Evolutionary conservation across 2,329 filamentous ascomycete genomes (phyloP).

Genomic region (Phaeosphaeria sp.): DNA sequence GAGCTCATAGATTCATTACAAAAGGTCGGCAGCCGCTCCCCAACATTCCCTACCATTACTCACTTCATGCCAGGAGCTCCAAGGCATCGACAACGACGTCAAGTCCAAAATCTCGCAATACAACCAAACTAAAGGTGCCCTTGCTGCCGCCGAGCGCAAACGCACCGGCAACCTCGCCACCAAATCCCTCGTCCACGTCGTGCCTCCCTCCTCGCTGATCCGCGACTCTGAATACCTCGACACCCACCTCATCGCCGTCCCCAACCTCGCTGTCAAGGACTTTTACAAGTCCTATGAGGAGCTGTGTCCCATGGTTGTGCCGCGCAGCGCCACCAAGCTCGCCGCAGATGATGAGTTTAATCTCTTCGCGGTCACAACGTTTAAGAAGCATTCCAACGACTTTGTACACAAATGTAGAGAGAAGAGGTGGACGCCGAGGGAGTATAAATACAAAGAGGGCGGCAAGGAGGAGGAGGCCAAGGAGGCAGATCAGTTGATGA

Average conservation of each 20-base stretch:
- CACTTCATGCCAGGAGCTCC: constrained; percentile 85
- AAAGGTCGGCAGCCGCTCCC: constrained; percentile 64
- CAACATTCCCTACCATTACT: too few relatives aligned
- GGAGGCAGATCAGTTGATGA: constrained; percentile 80
- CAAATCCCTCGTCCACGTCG: constrained; percentile 88
- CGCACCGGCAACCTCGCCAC: constrained; percentile 95
- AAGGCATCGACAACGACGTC: constrained; percentile 93
- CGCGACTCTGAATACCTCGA: constrained; percentile 96
- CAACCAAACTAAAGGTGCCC: constrained; percentile 85
- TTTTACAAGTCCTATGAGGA: constrained; percentile 91
- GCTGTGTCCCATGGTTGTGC: constrained; percentile 88
- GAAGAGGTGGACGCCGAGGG: constrained; percentile 91
- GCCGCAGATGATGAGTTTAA: constrained; percentile 89
- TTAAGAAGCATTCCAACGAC: constrained; percentile 88
- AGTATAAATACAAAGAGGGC: constrained; percentile 91
- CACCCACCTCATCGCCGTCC: constrained; percentile 91
- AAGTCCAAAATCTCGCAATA: constrained; percentile 95
- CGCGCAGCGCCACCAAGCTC: constrained; percentile 80
- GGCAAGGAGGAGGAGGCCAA: constrained; percentile 87
- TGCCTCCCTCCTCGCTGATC: constrained; percentile 75
- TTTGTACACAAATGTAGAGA: constrained; percentile 93
- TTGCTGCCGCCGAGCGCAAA: constrained; percentile 81
- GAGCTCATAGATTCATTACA: constrained; percentile 88
- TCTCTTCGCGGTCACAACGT: constrained; percentile 86
- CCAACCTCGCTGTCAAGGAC: constrained; percentile 79